These are phyloP conservation scores for Chalciporus piperatus DNA, from an alignment of 768 basidiomycete genomes.

Conservation along the genomic window DNA sequence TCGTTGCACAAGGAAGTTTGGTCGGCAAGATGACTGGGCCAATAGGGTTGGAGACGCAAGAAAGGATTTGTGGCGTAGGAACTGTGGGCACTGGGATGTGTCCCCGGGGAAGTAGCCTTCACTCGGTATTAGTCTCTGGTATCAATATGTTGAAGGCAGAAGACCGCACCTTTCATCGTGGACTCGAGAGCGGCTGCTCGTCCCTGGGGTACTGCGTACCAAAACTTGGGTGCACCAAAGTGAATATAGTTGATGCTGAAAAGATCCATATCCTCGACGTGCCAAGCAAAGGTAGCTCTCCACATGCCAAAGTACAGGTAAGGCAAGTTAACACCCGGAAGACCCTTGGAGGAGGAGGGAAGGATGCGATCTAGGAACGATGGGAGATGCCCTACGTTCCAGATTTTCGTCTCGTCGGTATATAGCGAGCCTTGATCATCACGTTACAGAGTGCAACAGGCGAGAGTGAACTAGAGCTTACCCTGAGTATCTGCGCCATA, in stretches of 20 bases:
- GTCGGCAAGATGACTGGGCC: constrained; percentile 72
- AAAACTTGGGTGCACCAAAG: constrained; percentile 95
- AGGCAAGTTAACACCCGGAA: constrained; percentile 96
- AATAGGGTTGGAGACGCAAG: constrained; percentile 85
- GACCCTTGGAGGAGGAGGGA: constrained; percentile 59
- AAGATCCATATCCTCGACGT: constrained; percentile 99
- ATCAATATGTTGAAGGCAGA: neutral
- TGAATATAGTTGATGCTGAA: constrained; percentile 99
- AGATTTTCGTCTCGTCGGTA: constrained; percentile 72
- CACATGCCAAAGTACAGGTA: constrained; percentile 99
- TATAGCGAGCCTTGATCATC: constrained; percentile 54
- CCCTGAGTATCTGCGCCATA: constrained; percentile 97
- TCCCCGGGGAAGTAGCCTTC: constrained; percentile 89
- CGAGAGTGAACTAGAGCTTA: constrained; percentile 30
- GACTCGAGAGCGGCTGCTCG: constrained; percentile 79
- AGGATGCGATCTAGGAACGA: constrained; percentile 82
- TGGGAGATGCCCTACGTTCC: constrained; percentile 94
- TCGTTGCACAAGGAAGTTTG: constrained; percentile 88
- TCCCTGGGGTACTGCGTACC: constrained; percentile 94
- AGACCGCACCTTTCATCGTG: constrained; percentile 73
- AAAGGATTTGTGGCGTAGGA: constrained; percentile 95
- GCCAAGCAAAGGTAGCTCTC: constrained; percentile 98
- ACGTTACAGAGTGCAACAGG: neutral
- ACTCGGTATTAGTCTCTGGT: neutral
- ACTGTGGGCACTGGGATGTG: constrained; percentile 82